These are phyloP conservation scores for Schrenkiella parvula DNA, from an alignment of 345 rosid genomes.

Conservation along the genomic window DNA sequence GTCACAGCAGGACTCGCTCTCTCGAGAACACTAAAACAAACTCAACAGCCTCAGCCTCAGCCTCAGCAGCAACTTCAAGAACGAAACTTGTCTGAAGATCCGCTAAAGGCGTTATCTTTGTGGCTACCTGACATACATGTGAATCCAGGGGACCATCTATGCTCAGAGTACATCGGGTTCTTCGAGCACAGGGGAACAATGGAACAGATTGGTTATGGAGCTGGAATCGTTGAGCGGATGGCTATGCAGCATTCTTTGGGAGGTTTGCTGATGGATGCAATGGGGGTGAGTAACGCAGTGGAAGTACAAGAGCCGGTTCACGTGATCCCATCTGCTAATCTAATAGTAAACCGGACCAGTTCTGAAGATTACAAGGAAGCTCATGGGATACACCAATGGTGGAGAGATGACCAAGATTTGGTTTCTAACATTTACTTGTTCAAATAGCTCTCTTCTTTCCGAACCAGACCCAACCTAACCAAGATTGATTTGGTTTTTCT, in stretches of 20 bases:
- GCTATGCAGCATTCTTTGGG: slow-evolving; percentile 72
- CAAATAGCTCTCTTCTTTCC: slow-evolving; percentile 9
- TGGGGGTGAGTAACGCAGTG: slow-evolving; percentile 54
- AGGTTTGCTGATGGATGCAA: slow-evolving; percentile 54
- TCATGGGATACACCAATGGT: slow-evolving; percentile 95
- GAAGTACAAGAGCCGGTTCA: slow-evolving; percentile 60
- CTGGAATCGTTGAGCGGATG: slow-evolving; percentile 55
- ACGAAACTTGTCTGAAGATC: slow-evolving; percentile 36
- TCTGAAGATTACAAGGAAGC: slow-evolving; percentile 56
- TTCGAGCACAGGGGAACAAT: slow-evolving; percentile 81
- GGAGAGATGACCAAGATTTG: slow-evolving; percentile 60
- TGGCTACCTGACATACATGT: slow-evolving; percentile 72
- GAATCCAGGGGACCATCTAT: slow-evolving; percentile 63
- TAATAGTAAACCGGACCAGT: slow-evolving; percentile 45
- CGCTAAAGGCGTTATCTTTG: slow-evolving; percentile 41
- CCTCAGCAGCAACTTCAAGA: slow-evolving; percentile 14
- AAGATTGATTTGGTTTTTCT: not conserved
- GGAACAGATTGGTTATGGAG: slow-evolving; percentile 80
- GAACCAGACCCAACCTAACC: not conserved
- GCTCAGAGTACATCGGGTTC: slow-evolving; percentile 77
- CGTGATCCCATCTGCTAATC: slow-evolving; percentile 75
- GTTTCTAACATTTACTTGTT: slow-evolving; percentile 48
- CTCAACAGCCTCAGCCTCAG: slow-evolving; percentile 23
- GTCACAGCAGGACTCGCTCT: slow-evolving; percentile 75
- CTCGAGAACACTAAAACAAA: slow-evolving; percentile 36